Evolutionary conservation across 768 basidiomycete species (phyloP), one percentile per base, ranked within the genome.

Genomic region (Suillus bovinus): DNA sequence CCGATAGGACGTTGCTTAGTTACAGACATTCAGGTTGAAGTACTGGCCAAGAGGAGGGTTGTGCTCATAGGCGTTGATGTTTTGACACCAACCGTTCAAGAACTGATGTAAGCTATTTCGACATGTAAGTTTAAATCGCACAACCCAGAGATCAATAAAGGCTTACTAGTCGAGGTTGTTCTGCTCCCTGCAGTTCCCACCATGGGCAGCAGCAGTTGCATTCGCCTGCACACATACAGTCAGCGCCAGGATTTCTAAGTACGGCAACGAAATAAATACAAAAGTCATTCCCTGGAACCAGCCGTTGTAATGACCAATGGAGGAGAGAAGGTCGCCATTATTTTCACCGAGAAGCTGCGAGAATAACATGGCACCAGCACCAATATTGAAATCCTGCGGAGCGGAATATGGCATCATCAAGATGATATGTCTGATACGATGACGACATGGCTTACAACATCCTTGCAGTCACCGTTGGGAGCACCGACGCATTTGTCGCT

Each of bases 151-250:
- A 55, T 42, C 38, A 9, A 58, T 58, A 38, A 59, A 59, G 36
- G 79, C 88, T 67, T 69, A 89, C 90, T 95, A 95, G 76, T 94
- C 93, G 54, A 92, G 79, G 77, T 94, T 94, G 71, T 92, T 88
- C 79, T 93, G 92, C 73, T 88, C 88, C 50, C 72, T 76, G 74
- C 88, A 90, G 78, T 89, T 90, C 54, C 69, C 38, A 1, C 79
- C 75, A 55, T 77, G 58, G 13, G 78, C 81, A 49, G 87, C 87
- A 62, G 84, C 83, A 59, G 86, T 89, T 22, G 88, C 89, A 33
- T 81, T 66, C 0, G 22, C 71, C 86, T 88, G 61, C 52, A 47
- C 38, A 27, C 29, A 61, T 33, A 53, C 36, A 41, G 52, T 61
- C 46, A 60, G 24, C 38, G 61, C 53, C 27, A 5, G 20, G 9